Evolutionary conservation across 495 filamentous ascomycete genomes (phyloP).

Genomic region (Glutinoglossum americanum): DNA sequence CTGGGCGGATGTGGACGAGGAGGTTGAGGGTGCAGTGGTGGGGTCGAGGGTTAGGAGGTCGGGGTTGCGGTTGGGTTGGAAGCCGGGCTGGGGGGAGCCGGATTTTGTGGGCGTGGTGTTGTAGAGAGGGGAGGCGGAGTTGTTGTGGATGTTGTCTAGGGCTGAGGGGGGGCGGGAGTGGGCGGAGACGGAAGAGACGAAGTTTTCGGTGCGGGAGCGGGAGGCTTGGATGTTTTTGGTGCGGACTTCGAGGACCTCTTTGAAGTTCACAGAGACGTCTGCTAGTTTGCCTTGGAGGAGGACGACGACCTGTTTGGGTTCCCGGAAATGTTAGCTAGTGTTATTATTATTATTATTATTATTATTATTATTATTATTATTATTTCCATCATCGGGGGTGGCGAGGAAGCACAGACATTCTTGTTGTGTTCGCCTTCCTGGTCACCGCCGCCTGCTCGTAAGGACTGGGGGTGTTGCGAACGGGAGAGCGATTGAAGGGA

Average conservation of each 20-base stretch:
- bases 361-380: too few species aligned
- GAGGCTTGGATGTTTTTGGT: constrained; percentile 98
- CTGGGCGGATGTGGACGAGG: constrained; percentile 46
- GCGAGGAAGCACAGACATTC: constrained; percentile 31
- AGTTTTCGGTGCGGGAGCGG: constrained; percentile 79
- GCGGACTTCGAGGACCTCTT: constrained; percentile 86
- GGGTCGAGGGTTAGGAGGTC: constrained; percentile 80
- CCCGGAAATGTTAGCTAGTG: constrained; percentile 8
- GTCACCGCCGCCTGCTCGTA: constrained; percentile 31
- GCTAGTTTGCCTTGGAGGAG: constrained; percentile 83
- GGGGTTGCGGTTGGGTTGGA: constrained; percentile 24
- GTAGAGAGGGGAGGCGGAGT: constrained; percentile 66
- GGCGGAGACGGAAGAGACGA: constrained; percentile 70
- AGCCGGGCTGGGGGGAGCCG: constrained; percentile 36
- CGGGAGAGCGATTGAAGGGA: constrained; percentile 50
- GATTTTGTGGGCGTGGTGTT: constrained; percentile 44
- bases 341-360: too few species aligned
- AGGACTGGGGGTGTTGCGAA: constrained; percentile 45
- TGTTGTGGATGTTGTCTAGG: constrained; percentile 15
- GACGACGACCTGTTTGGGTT: constrained; percentile 40
- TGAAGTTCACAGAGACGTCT: constrained; percentile 88
- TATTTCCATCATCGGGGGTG: too few species aligned
- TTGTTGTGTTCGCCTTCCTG: constrained; percentile 95
- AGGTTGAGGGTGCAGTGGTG: constrained; percentile 36
- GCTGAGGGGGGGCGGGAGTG: constrained; percentile 47